phyloP scores from a whole-genome alignment of 768 basidiomycete species.

The Suillus brevipes region DNA sequence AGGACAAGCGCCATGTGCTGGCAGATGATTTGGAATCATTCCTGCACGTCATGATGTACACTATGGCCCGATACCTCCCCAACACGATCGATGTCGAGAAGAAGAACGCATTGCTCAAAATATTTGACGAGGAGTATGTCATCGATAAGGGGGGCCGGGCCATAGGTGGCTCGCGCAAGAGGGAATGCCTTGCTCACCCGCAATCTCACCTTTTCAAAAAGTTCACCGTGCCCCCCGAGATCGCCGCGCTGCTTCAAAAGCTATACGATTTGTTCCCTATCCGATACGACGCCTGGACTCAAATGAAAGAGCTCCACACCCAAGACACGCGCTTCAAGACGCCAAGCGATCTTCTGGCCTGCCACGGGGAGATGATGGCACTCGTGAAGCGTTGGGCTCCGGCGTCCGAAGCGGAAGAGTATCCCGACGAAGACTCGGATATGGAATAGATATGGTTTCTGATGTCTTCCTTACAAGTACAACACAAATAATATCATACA shows the following conservation, averaged over 20 bases:
- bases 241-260: background rate
- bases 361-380: background rate
- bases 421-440: background rate
- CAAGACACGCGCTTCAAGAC: background rate
- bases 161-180: background rate
- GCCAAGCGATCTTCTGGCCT: background rate
- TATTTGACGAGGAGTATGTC: background rate
- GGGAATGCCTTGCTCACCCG: background rate
- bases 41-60: conserved; percentile 15
- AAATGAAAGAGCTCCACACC: background rate
- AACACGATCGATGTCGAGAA: conserved; percentile 8
- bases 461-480: conserved; percentile 2
- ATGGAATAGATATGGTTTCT: background rate
- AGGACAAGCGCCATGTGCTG: conserved; percentile 7
- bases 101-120: background rate
- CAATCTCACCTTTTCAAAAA: background rate
- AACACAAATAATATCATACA: background rate
- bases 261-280: background rate
- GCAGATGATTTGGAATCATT: conserved; percentile 12
- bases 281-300: background rate
- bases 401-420: background rate
- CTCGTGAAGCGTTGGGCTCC: background rate
- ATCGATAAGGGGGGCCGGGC: background rate
- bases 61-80: conserved; percentile 13
- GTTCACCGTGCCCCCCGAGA: background rate